Conservation (phyloP, 768 basidiomycete genomes). For the Tricholoma terreum region DNA sequence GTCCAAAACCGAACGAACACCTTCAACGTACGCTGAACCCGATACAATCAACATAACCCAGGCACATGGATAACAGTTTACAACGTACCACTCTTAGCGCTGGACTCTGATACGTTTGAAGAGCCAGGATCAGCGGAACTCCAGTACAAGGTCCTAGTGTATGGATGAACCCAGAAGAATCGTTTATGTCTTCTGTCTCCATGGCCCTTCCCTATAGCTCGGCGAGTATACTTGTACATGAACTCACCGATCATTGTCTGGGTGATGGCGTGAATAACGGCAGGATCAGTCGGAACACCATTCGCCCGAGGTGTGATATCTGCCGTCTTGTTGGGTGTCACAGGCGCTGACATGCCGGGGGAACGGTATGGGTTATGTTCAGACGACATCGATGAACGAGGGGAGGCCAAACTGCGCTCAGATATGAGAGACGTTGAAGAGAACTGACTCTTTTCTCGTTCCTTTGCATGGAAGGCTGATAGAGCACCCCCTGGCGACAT, state of each 20-base stretch:
- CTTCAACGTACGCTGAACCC: conserved; percentile 82
- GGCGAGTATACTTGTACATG: conserved; percentile 94
- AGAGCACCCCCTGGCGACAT: conserved; percentile 40
- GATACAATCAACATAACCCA: conserved; percentile 8
- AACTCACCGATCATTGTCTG: conserved; percentile 99
- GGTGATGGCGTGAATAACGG: conserved; percentile 93
- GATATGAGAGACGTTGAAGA: conserved; percentile 72
- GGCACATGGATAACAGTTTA: background rate
- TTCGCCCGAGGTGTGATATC: conserved; percentile 41
- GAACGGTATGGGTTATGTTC: conserved; percentile 57
- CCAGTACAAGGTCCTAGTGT: conserved; percentile 98
- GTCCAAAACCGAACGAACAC: conserved; percentile 88
- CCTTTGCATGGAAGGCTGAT: conserved; percentile 49
- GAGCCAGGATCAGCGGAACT: conserved; percentile 92
- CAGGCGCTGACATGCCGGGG: conserved; percentile 34
- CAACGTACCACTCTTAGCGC: conserved; percentile 91
- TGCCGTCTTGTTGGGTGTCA: conserved; percentile 45
- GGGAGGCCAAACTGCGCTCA: conserved; percentile 64
- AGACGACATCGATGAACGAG: conserved; percentile 81
- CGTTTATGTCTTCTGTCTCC: conserved; percentile 87
- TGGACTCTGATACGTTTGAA: conserved; percentile 82
- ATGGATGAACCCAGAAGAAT: conserved; percentile 99
- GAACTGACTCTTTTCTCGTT: conserved; percentile 52
- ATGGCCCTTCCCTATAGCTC: conserved; percentile 84
- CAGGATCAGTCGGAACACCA: conserved; percentile 74